A percentile compares a stretch with the other conserved stretches of the same genome.
phyloP scores from a whole-genome alignment of 129 eudicot genomes.

The Kitagawia praeruptora region DNA sequence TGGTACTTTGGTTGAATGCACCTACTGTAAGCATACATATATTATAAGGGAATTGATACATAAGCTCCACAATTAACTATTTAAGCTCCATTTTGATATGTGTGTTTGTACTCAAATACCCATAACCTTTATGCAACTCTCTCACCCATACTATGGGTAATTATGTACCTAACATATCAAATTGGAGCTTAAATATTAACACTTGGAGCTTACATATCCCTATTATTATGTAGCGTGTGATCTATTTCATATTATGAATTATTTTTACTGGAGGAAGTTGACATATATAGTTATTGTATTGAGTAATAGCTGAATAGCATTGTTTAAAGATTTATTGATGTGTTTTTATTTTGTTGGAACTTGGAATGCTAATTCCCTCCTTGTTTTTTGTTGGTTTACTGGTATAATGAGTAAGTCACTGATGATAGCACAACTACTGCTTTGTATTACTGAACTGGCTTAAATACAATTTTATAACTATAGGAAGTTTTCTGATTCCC shows the following conservation, averaged over 20 bases:
- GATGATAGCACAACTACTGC: not conserved
- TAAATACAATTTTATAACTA: not conserved
- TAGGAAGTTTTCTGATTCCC: not conserved
- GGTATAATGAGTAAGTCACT: not conserved
- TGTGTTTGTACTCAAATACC: no score
- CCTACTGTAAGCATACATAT: not conserved
- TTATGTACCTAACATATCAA: no score
- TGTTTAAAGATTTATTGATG: not conserved
- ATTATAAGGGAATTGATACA: not conserved
- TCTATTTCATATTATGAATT: not conserved
- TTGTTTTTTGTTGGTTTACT: not conserved
- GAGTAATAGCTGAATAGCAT: not conserved
- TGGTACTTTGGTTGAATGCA: not conserved
- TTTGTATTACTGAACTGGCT: not conserved
- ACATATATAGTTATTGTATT: not conserved
- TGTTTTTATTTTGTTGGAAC: not conserved
- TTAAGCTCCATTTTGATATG: no score
- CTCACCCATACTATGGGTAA: no score
- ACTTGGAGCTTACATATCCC: no score
- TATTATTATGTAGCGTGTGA: not conserved
- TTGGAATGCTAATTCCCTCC: not conserved
- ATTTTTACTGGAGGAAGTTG: not conserved
- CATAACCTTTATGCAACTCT: no score
- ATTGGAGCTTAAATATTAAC: no score
- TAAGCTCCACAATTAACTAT: no score